These are phyloP conservation scores for Setaria viridis DNA, from an alignment of 202 grass and related monocot genomes.

Conservation along the genomic window DNA sequence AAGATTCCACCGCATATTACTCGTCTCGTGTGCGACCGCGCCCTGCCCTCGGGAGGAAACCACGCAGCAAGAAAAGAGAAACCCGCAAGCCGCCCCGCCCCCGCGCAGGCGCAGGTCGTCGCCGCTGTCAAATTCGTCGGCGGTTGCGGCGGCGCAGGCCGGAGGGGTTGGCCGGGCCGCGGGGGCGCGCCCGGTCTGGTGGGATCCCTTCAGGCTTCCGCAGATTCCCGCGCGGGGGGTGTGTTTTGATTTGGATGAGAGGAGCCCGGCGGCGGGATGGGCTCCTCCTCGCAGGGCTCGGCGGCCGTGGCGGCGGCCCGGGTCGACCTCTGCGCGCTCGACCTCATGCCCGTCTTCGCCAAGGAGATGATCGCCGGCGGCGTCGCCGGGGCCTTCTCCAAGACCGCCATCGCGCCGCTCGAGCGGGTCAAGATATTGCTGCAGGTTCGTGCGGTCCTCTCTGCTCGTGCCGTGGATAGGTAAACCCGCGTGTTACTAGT, in stretches of 20 bases:
- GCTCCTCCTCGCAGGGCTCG: constrained; percentile 83
- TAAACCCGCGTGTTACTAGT: background rate
- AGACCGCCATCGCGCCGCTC: constrained; percentile 89
- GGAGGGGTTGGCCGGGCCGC: background rate
- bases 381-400: constrained; percentile 88
- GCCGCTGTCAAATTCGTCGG: constrained; percentile 51
- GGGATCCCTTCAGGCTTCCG: constrained; percentile 41
- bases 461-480: background rate
- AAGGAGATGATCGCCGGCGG: constrained; percentile 93
- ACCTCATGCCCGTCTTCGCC: constrained; percentile 81
- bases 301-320: constrained; percentile 71
- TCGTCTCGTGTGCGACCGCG: background rate
- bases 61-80: background rate
- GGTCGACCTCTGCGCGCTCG: constrained; percentile 77
- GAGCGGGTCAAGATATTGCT: constrained; percentile 94
- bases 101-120: constrained; percentile 22
- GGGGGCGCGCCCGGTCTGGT: background rate
- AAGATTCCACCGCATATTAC: constrained; percentile 35
- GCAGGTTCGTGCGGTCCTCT: constrained; percentile 63
- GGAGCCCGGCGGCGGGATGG: constrained; percentile 57
- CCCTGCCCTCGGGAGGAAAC: background rate
- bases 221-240: constrained; percentile 40
- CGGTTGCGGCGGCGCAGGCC: constrained; percentile 23
- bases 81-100: constrained; percentile 16
- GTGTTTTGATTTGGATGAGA: constrained; percentile 64